Evolutionary conservation across 441 rosid species (phyloP), one percentile per base, ranked within the genome.

Genomic region (Mallotus repandus): DNA sequence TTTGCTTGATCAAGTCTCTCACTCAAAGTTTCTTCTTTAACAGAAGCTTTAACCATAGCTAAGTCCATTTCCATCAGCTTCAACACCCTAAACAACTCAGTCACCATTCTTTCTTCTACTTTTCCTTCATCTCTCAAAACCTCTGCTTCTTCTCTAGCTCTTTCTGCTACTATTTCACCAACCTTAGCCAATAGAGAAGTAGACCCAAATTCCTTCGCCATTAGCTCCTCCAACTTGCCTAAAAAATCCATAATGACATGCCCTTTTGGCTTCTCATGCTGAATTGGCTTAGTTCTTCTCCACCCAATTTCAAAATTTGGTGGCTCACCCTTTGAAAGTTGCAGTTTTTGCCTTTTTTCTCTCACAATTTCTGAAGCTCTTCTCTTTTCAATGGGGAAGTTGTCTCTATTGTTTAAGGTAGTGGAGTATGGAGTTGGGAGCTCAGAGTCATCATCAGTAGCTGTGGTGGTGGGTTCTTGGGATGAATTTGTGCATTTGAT

Each of bases 31-130:
- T 91, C 94, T 63, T 89, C 89, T 63, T 91, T 92, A 4, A 92
- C 91, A 7, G 99, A 86, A 72, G 93, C 98, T 84, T 88, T 92
- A 2, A 92, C 98, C 98, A 95, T 91, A 9, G 93, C 97, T 78
- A 95, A 84, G 75, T 95, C 99, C 99, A 95, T 95, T 88, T 95
- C 97, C 97, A 92, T 89, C 88, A 92, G 66, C 84, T 79, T 89
- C 89, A 94, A 79, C 54, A 94, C 99, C 76, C 99, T 89, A 22
- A 76, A 86, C 75, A 94, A 78, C 80, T 92, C 98, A 7, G 93
- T 92, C 72, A 92, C 96, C 94, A 92, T 81, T 78, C 93, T 86
- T 25, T 89, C 97, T 69, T 91, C 96, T 68, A 91, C 96, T 75
- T 91, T 82, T 4, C 94, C 97, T 70, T 87, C 93, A 35, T 95